Base-by-base conservation (phyloP, 257 asterid genomes). In the Przewalskia tangutica region DNA sequence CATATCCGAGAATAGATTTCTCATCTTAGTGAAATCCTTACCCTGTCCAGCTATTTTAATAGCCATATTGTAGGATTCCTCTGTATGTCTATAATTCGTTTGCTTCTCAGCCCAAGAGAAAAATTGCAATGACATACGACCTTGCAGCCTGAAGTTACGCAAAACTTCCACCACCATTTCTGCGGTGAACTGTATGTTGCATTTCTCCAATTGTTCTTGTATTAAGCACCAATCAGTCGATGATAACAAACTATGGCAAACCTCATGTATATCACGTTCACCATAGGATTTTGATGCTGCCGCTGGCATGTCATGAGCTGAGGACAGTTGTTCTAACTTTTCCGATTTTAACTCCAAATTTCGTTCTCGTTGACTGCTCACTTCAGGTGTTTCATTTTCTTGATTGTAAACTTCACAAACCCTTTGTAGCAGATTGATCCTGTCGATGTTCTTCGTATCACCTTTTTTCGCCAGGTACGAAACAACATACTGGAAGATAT, bases 31-130 rank as follows among this genome's bases (percentile, higher is more conserved):
- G 48, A 95, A 95, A 85, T 95, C 91, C 89, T 95, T 95, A 20
- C 91, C 98, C 32, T 88, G 92, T 62, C 98, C 98, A 14, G 98
- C 90, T 3, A 91, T 85, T 84, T 95, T 95, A 78, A 95, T 85
- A 67, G 98, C 98, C 89, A 89, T 87, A 86, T 92, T 90, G 85
- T 93, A 95, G 75, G 97, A 83, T 79, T 84, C 87, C 27, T 86
- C 86, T 23, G 84, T 83, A 88, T 92, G 98, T 38, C 82, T 51
- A 83, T 92, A 93, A 64, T 89, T 91, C 50, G 77, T 14, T 83
- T 85, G 87, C 86, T 89, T 87, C 81, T 89, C 97, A 1, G 92
- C 82, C 98, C 97, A 95, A 44, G 93, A 89, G 85, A 95, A 95
- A 83, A 93, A 95, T 71, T 86, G 84, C 36, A 92, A 85, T 46